Evolutionary conservation across 2,329 filamentous ascomycete genomes (phyloP).

Genomic region (Grosmannia serpens): DNA sequence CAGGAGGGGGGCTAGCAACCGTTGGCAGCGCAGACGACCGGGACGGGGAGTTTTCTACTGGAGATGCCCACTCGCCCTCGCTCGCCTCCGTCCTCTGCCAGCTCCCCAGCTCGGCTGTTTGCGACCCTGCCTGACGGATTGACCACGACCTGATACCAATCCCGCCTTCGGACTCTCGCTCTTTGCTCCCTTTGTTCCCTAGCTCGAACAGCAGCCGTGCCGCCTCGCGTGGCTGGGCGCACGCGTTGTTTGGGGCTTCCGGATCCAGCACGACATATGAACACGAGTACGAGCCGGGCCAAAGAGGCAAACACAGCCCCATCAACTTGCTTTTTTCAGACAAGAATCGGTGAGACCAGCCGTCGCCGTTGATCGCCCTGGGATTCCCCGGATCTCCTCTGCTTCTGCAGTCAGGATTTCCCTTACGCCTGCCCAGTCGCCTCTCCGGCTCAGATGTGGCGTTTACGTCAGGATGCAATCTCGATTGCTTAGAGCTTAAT

Average conservation of each 20-base stretch:
- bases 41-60: neutral
- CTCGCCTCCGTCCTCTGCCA: neutral
- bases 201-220: neutral
- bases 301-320: neutral
- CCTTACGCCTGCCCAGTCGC: neutral
- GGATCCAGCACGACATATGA: neutral
- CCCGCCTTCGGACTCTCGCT: neutral
- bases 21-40: neutral
- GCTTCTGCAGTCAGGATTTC: neutral
- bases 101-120: neutral
- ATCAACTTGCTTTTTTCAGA: neutral
- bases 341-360: neutral
- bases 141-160: neutral
- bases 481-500: neutral
- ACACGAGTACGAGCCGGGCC: neutral
- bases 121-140: neutral
- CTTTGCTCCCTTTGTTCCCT: neutral
- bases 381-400: neutral
- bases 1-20: neutral
- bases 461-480: neutral
- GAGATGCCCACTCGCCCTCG: neutral
- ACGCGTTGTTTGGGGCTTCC: neutral
- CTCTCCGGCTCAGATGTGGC: neutral
- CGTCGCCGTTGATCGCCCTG: neutral
- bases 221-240: neutral